Evolutionary conservation across 345 rosid species (phyloP), one percentile per base, ranked within the genome.

Genomic region (Camelina hispida): DNA sequence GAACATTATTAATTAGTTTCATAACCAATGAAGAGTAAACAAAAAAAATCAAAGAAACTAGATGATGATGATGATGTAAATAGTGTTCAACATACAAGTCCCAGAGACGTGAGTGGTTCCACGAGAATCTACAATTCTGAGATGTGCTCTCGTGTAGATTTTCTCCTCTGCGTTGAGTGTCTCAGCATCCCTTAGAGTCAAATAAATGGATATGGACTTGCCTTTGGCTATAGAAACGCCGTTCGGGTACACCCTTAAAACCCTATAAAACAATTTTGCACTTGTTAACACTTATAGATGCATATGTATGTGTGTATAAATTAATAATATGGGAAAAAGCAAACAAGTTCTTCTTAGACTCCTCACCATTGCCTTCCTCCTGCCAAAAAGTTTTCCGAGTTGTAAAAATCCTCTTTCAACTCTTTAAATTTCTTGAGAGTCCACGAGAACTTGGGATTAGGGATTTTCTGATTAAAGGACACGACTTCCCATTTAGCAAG

Each of bases 331-430:
- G 7, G 7, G 11, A 2, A 35, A 48, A 17, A 48, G 4, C 25
- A 50, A 51, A 4, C 6, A 3, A 50, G 1, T 18, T 20, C 20
- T 52, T 38, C 15, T 20, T 52, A 22, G 9, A 22, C 9, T 53
- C 57, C 70, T 34, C 51, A 68, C 72, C 72, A 68, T 22, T 22
- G 3, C 16, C 28, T 38, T 68, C 38, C 62, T 68, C 62, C 62
- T 34, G 2, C 11, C 11, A 14, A 2, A 53, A 53, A 28, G 3
- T 55, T 28, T 1, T 14, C 3, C 6, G 57, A 53, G 0, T 53
- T 1, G 10, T 53, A 53, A 22, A 2, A 22, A 0, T 12, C 4
- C 1, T 22, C 32, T 53, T 53, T 22, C 4, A 53, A 6, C n/a
- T 53, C 32, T 11, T 53, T 53, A 22, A 53, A 53, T 53, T 53